Evolutionary conservation across 176 grass and related monocot genomes (phyloP).

Genomic region (Microstegium vimineum): DNA sequence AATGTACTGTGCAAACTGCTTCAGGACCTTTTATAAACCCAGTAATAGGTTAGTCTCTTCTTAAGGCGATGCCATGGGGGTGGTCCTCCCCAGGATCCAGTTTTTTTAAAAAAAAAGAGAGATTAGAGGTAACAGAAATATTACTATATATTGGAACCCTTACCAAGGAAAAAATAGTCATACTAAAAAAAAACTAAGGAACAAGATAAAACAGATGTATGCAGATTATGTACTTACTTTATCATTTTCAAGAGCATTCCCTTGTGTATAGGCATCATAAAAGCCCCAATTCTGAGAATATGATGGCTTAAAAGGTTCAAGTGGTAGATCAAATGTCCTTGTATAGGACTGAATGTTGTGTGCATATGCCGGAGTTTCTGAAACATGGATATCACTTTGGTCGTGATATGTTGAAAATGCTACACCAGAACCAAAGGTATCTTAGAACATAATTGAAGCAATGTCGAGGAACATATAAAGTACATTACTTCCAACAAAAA

Average conservation of each 20-base stretch:
- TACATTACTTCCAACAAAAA: background rate
- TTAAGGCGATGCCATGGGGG: no score
- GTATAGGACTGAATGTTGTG: constrained; percentile 11
- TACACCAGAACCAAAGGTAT: background rate
- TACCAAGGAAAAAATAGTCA: background rate
- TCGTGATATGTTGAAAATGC: constrained; percentile 26
- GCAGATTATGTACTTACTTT: constrained; percentile 23
- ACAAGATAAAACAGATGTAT: background rate
- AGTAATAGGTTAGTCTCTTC: no score
- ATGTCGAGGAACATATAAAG: background rate
- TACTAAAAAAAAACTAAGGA: background rate
- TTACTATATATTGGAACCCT: background rate
- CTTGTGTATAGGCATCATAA: constrained; percentile 26
- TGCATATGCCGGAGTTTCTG: constrained; percentile 11
- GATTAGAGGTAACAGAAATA: background rate
- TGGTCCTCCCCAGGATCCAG: no score
- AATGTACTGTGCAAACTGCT: no score
- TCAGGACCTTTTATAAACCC: no score
- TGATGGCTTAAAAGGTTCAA: constrained; percentile 48
- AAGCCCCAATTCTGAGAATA: constrained; percentile 37
- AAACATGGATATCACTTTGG: constrained; percentile 10
- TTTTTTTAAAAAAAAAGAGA: no score
- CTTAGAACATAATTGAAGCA: background rate
- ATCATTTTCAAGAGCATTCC: background rate
- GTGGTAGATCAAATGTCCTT: background rate